Evolutionary conservation across 1,284 basidiomycete genomes (phyloP).

Genomic region (Sphagnurus paluster): DNA sequence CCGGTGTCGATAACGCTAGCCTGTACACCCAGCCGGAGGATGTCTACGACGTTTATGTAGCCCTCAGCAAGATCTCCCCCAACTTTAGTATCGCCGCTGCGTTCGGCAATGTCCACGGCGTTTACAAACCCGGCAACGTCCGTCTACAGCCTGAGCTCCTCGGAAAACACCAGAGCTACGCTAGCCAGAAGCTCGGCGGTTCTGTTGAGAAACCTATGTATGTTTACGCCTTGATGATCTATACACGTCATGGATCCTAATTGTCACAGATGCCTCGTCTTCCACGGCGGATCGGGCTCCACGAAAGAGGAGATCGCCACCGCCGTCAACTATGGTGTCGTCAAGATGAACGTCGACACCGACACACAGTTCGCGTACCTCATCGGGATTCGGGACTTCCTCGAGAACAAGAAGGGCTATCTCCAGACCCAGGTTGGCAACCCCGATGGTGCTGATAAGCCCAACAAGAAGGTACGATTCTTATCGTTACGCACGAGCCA

Average conservation of each 20-base stretch:
- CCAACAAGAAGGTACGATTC: slow-evolving; percentile 88
- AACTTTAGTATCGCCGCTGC: slow-evolving; percentile 97
- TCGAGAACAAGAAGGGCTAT: slow-evolving; percentile 84
- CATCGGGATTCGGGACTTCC: slow-evolving; percentile 86
- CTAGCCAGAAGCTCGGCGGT: slow-evolving; percentile 70
- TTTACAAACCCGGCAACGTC: slow-evolving; percentile 95
- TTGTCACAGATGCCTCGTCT: slow-evolving; percentile 95
- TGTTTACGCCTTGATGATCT: slow-evolving; percentile 29
- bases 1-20: slow-evolving; percentile 88
- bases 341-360: slow-evolving; percentile 98
- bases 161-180: slow-evolving; percentile 87
- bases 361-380: slow-evolving; percentile 96
- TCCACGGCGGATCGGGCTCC: slow-evolving; percentile 99
- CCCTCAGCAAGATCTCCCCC: slow-evolving; percentile 83
- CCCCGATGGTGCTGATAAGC: slow-evolving; percentile 92
- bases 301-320: slow-evolving; percentile 95
- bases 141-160: slow-evolving; percentile 91
- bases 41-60: slow-evolving; percentile 89
- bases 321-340: slow-evolving; percentile 90
- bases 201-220: slow-evolving; percentile 80
- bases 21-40: slow-evolving; percentile 99
- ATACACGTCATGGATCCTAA: neutral
- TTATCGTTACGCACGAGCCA: neutral
- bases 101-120: slow-evolving; percentile 97
- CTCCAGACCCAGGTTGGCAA: slow-evolving; percentile 89